Evolutionary conservation across 176 grass and related monocot species (phyloP), one percentile per base, ranked within the genome.

Genomic region (Olyra latifolia): DNA sequence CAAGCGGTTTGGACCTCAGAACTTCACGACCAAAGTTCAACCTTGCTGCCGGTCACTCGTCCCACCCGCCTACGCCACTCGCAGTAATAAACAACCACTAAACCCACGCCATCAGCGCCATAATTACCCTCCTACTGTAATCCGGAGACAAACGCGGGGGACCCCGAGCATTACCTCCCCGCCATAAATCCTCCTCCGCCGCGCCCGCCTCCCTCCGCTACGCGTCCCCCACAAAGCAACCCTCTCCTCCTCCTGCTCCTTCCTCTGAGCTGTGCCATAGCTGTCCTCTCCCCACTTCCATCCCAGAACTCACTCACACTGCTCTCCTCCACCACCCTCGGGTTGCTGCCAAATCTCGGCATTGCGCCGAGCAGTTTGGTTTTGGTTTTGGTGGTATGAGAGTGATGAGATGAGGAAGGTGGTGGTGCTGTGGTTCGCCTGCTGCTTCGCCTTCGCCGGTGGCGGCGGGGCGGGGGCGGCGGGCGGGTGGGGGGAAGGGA

Each of bases 231-330:
- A 3, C 35, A 0, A 20, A 14, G 42, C 40, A 29, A 23, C 45
- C 0, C 25, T 22, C 55, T 27, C 10, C 64, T 5, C 6, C 62
- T 25, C 8, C 4, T 24, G 5, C 45, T 11, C 53, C 16, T 72
- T 2, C 62, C 48, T 80, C 76, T 85, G 87, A 85, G 87, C 82
- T 89, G 87, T 82, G 77, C 24, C 78, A 85, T 80, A 85, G 82
- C 87, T 89, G 87, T 77, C 56, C 45, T 82, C 82, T 73, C 83
- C 78, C 87, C 82, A 65, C 83, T 55, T 10, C 32, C 40, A 41
- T 44, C 57, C 77, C 28, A 42, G 64, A 24, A 50, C 44, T 30
- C 58, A 3, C 46, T 25, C 49, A 4, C 32, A 35, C 32, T 35
- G n/a, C 53, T 23, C 27, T 45, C 74, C 19, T 61, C 69, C 58